Evolutionary conservation across 345 rosid genomes (phyloP).

Genomic region (Boechera retrofracta): DNA sequence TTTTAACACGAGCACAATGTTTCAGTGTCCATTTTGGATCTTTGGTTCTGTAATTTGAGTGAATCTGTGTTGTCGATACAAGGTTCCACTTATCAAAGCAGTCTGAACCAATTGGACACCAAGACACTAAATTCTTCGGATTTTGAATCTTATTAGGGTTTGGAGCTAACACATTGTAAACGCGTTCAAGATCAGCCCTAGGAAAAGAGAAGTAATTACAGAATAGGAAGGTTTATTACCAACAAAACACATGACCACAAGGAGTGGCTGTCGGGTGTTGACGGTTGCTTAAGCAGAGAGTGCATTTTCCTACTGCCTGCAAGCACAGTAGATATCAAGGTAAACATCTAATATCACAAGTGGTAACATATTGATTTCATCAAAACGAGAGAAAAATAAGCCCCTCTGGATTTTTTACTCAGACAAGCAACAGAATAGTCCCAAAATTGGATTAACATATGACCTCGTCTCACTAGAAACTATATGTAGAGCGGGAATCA

Average conservation of each 20-base stretch:
- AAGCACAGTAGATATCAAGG: slow-evolving; percentile 7
- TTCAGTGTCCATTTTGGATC: slow-evolving; percentile 11
- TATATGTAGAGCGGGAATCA: not conserved
- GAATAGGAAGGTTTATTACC: slow-evolving; percentile 50
- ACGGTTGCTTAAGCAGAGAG: slow-evolving; percentile 84
- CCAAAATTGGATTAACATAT: slow-evolving; percentile 1
- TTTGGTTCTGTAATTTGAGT: slow-evolving; percentile 9
- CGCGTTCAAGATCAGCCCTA: not conserved
- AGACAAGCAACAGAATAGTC: not conserved
- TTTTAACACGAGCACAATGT: not conserved
- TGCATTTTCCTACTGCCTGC: slow-evolving; percentile 63
- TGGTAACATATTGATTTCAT: slow-evolving; percentile 1
- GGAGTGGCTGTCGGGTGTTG: slow-evolving; percentile 88
- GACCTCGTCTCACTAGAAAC: slow-evolving; percentile 11
- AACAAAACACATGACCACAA: slow-evolving; percentile 95
- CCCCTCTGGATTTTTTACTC: not conserved
- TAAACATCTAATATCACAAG: slow-evolving; percentile 11
- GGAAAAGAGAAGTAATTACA: not conserved
- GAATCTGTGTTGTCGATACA: not conserved
- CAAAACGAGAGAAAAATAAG: slow-evolving; percentile 5
- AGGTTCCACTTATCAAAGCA: slow-evolving; percentile 10
- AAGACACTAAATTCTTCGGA: not conserved
- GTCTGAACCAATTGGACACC: not conserved
- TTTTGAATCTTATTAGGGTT: not conserved
- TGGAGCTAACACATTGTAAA: not conserved